Percentiles rank a stretch among this genome's conserved stretches.
Evolutionary conservation across 305 asterid genomes (phyloP).

Genomic region (Plantago coronopus): DNA sequence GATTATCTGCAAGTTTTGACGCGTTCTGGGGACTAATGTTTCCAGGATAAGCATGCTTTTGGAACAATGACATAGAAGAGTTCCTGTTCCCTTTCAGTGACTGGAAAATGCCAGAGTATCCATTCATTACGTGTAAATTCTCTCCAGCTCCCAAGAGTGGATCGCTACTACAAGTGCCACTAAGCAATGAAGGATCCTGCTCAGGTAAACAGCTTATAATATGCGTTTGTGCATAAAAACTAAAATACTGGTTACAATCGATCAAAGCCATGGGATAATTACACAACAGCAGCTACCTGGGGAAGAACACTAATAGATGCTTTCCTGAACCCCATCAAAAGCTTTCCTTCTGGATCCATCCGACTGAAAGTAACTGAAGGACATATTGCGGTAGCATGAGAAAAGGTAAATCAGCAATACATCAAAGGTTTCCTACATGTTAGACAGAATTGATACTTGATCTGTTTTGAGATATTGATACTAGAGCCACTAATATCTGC

Average conservation of each 20-base stretch:
- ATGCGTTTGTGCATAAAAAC: constrained; percentile 8
- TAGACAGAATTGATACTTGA: too few species aligned
- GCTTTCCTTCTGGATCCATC: constrained; percentile 95
- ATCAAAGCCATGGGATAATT: constrained; percentile 1
- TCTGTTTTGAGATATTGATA: too few species aligned
- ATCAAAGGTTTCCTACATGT: too few species aligned
- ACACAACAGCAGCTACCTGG: constrained; percentile 46
- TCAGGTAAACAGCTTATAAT: constrained; percentile 21
- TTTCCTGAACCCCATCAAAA: constrained; percentile 90
- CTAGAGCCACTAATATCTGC: too few species aligned
- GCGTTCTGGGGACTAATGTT: constrained; percentile 41
- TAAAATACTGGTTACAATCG: not conserved
- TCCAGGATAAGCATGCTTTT: constrained; percentile 44
- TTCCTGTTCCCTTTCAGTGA: constrained; percentile 61
- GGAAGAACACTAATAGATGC: constrained; percentile 49
- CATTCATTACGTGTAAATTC: constrained; percentile 50
- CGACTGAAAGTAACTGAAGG: constrained; percentile 91
- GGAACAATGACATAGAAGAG: constrained; percentile 38
- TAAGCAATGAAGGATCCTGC: constrained; percentile 61
- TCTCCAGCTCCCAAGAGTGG: constrained; percentile 54
- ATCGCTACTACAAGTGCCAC: constrained; percentile 51
- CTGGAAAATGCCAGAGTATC: constrained; percentile 67
- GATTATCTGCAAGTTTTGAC: constrained; percentile 42
- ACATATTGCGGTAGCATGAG: constrained; percentile 22
- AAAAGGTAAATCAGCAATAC: constrained; percentile 5